Conservation (phyloP, 2,329 filamentous ascomycete species). For the Sarocladium strictum region DNA sequence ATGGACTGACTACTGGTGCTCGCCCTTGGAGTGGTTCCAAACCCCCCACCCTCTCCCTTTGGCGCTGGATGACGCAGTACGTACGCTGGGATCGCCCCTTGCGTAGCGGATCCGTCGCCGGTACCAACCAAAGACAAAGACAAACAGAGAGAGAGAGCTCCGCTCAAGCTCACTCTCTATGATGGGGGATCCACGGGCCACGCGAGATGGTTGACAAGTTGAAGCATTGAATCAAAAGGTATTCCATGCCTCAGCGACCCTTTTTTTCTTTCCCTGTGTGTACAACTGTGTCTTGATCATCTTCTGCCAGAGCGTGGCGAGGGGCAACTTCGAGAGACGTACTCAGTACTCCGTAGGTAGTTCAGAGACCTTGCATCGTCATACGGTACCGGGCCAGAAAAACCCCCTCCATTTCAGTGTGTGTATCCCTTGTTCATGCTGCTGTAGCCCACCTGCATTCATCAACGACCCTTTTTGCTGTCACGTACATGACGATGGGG, state of each 20-base stretch:
- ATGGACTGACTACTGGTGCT: not conserved
- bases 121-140: not conserved
- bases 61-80: not conserved
- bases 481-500: too few relatives aligned
- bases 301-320: too few relatives aligned
- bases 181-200: not conserved
- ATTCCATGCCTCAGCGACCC: slow-evolving; percentile 1
- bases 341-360: too few relatives aligned
- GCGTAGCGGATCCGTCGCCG: not conserved
- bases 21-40: not conserved
- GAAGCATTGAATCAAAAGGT: not conserved
- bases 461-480: too few relatives aligned
- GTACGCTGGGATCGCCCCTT: not conserved
- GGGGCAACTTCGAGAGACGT: too few relatives aligned
- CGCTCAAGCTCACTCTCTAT: too few relatives aligned
- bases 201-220: not conserved
- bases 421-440: too few relatives aligned
- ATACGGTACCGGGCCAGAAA: too few relatives aligned
- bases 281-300: not conserved
- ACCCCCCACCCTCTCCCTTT: not conserved
- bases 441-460: too few relatives aligned
- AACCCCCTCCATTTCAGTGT: too few relatives aligned
- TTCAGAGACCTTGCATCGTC: too few relatives aligned
- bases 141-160: not conserved
- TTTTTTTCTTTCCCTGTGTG: not conserved